phyloP scores from a whole-genome alignment of 306 rosid species.

The Ziziphus jujuba region DNA sequence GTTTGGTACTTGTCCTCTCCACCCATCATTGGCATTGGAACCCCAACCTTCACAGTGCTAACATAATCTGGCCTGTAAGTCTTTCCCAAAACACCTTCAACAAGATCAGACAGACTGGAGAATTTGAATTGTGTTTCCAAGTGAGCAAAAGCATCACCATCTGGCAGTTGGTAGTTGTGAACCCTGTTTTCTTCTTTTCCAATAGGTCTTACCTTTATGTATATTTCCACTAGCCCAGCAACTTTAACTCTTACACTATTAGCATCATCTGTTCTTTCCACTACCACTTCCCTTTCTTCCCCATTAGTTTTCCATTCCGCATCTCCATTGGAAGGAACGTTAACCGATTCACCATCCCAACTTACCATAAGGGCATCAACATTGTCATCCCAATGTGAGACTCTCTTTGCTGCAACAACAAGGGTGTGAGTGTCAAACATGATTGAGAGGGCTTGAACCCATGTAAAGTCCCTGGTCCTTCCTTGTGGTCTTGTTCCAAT shows the following conservation, averaged over 20 bases:
- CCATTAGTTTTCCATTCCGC: slow-evolving; percentile 54
- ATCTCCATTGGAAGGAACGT: slow-evolving; percentile 45
- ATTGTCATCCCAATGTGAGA: slow-evolving; percentile 52
- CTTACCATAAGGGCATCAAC: slow-evolving; percentile 51
- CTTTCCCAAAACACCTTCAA: slow-evolving; percentile 14
- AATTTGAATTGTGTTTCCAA: slow-evolving; percentile 43
- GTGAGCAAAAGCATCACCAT: too few relatives aligned
- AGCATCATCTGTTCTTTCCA: slow-evolving; percentile 65
- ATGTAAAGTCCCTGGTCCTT: slow-evolving; percentile 75
- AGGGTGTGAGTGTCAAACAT: slow-evolving; percentile 71
- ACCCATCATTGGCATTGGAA: slow-evolving; percentile 73
- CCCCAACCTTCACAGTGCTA: slow-evolving; percentile 69
- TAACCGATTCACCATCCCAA: slow-evolving; percentile 53
- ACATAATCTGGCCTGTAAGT: slow-evolving; percentile 65
- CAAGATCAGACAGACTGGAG: slow-evolving; percentile 26
- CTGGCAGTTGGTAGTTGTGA: slow-evolving; percentile 65
- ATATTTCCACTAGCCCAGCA: slow-evolving; percentile 56
- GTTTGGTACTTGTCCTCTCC: neutral
- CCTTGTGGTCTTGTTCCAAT: slow-evolving; percentile 54
- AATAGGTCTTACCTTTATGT: slow-evolving; percentile 58
- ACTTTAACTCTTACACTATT: slow-evolving; percentile 55
- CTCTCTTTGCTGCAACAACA: slow-evolving; percentile 55
- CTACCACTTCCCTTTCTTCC: slow-evolving; percentile 48
- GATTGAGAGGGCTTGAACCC: slow-evolving; percentile 70
- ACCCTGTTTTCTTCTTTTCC: slow-evolving; percentile 54